Evolutionary conservation across 2,329 filamentous ascomycete species (phyloP), one percentile per base, ranked within the genome.

Genomic region (Phaeosphaeria sp.): DNA sequence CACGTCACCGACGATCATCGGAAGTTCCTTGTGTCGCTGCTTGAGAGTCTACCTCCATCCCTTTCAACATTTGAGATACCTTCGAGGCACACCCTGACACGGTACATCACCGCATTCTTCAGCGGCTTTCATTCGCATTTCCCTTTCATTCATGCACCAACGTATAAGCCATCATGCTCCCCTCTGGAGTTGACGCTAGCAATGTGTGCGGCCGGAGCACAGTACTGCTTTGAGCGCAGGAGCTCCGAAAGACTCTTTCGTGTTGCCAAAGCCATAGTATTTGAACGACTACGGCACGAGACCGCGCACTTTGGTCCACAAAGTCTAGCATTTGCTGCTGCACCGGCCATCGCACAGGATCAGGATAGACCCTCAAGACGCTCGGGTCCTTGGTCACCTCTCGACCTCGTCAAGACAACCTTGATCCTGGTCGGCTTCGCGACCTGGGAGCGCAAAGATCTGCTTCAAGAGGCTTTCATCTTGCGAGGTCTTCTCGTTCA

Each of bases 61-160:
- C 70, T 72, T 21, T 62, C 65, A 2, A 51, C 61, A 8, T 74
- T 72, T n/a, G 65, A 66, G 25, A 68, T 74, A 18, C 71, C 71
- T 1, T 74, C 71, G 2, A 65, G 70, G 17, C 70, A 73, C 53
- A 63, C 71, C 9, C 57, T 73, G 17, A 71, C 71, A 2, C 63
- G 71, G 24, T 73, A 74, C 42, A 68, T 74, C 21, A 73, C 69
- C 2, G 70, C 69, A 7, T 74, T 72, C 50, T 74, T 74, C 25
- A 49, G 60, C 2, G 61, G 74, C 33, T 76, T 74, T 42, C 72
- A 75, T 17, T 69, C 68, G 11, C 73, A 75, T 50, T 72, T 74
- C 17, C 73, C 73, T 0, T 74, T 75, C 53, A 71, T 76, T 15
- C 72, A 76, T 43, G 58, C 61, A 40, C 70, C 73, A 4, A 76